Base-by-base conservation (phyloP, 352 stramenopile genomes). In the Globisporangium spinosum region DNA sequence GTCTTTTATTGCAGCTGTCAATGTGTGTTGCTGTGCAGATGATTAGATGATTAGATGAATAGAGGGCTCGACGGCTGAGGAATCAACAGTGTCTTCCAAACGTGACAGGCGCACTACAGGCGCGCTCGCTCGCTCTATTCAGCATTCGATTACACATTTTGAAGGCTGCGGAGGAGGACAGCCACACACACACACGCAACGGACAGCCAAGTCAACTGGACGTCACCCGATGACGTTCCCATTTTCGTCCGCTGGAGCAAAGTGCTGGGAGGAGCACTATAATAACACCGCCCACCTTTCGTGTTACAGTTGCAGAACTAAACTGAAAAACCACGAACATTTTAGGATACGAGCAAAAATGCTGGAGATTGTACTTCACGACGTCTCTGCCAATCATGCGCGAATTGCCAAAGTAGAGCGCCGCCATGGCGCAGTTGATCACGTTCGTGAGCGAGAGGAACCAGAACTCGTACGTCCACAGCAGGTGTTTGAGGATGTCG, bases 401-500 rank as follows among this genome's bases (percentile, higher is more conserved):
- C 22, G 8, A 15, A n/a, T 65, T 57, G 23, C 43, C 43, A 27
- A 70, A 55, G 43, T 65, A 29, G 8, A 54, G 20, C 13, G 35
- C 38, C 25, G 47, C 38, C 60, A 64, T 5, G 38, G 68, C n/a
- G n/a, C 22, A 69, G 34, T 65, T 47, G 60, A 35, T 45, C 20
- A 59, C 70, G 61, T 35, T 70, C 64, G 12, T 68, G 27, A 9
- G 68, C 49, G 56, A 67, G 34, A 78, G 78, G 62, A 76, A 82
- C 72, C 70, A 82, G 56, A 82, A 78, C 6, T 84, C 75, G 57
- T 82, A 82, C 0, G 73, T 82, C 9, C 53, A 58, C 0, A 65
- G 25, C 17, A 82, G 27, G 0, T 75, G 4, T 22, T 73, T 58
- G 9, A 77, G 68, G 3, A 82, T 65, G 38, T 79, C 72, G 56